These are phyloP conservation scores for Aristolochia californica DNA, from an alignment of 164 flowering plant genomes.

Conservation along the genomic window DNA sequence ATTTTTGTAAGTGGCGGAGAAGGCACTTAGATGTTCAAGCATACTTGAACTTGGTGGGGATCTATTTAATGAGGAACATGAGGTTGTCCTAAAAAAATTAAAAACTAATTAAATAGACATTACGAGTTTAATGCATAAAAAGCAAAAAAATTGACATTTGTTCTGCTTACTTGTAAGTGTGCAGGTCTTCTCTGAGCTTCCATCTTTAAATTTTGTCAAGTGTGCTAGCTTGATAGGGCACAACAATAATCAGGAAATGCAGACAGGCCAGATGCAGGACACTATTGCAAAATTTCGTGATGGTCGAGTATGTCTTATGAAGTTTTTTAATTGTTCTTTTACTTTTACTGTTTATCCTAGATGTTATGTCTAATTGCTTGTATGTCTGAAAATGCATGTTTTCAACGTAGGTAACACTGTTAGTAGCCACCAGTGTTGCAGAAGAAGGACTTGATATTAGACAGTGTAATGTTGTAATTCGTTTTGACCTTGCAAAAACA, in stretches of 20 bases:
- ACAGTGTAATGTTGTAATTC: slow-evolving; percentile 99
- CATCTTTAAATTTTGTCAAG: slow-evolving; percentile 73
- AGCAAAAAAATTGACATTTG: not conserved
- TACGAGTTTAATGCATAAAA: too few relatives aligned
- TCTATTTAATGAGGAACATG: too few relatives aligned
- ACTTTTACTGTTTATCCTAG: not conserved
- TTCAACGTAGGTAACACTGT: slow-evolving; percentile 58
- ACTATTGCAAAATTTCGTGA: slow-evolving; percentile 87
- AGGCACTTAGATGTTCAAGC: too few relatives aligned
- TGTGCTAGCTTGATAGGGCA: slow-evolving; percentile 98
- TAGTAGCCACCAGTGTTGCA: slow-evolving; percentile 99
- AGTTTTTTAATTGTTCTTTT: not conserved
- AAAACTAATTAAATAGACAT: too few relatives aligned
- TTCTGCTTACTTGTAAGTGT: slow-evolving; percentile 8
- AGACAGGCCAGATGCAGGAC: slow-evolving; percentile 92
- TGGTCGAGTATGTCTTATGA: slow-evolving; percentile 66
- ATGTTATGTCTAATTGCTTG: too few relatives aligned
- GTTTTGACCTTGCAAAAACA: slow-evolving; percentile 99
- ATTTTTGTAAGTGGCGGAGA: too few relatives aligned
- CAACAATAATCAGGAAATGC: slow-evolving; percentile 97
- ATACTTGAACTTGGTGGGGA: too few relatives aligned
- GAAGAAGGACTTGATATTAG: slow-evolving; percentile 99
- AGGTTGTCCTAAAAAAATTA: too few relatives aligned
- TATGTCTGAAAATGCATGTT: too few relatives aligned
- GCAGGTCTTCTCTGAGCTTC: slow-evolving; percentile 95